Evolutionary conservation across 345 rosid genomes (phyloP), one percentile per base, ranked within the genome.

Genomic region (Combretum micranthum): DNA sequence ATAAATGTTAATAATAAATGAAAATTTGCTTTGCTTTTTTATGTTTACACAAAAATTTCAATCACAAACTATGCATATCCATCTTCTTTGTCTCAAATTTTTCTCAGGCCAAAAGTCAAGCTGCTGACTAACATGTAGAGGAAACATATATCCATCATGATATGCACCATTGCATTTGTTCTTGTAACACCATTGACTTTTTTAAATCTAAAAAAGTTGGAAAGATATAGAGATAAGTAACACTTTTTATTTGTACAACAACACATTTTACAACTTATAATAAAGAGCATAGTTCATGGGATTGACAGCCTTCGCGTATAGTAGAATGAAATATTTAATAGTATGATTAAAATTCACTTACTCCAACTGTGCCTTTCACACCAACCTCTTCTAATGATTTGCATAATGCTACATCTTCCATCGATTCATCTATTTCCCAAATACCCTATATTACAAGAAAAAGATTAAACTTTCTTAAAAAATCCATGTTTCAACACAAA

Each of bases 361-460:
- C 89, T 79, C 72, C 76, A 44, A 83, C 56, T 19, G 47, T 57
- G 62, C 89, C 89, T 18, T 42, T 53, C 0, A 83, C 85, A 20
- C 89, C 89, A 3, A 85, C 85, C 63, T 83, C 89, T 71, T 83
- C 89, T 0, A 70, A 11, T 3, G 82, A 73, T 62, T 83, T 85
- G 51, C 89, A 68, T 39, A 63, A 63, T 59, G 85, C 89, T 16
- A 83, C 89, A 58, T 80, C 63, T 59, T 60, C 53, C 23, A 59
- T 76, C 26, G 85, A 66, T 64, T 83, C 85, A 60, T 83, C 85
- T 6, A 17, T 46, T 64, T 83, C 89, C 89, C 89, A 83, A 48
- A 85, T 85, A 51, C 89, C 89, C 85, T 83, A n/a, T n/a, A n/a
- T n/a, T 32, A 6, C 1, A 5, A 32, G 8, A 32, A 32, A 4